phyloP scores from a whole-genome alignment of 306 rosid genomes.

The Acacia confusa region DNA sequence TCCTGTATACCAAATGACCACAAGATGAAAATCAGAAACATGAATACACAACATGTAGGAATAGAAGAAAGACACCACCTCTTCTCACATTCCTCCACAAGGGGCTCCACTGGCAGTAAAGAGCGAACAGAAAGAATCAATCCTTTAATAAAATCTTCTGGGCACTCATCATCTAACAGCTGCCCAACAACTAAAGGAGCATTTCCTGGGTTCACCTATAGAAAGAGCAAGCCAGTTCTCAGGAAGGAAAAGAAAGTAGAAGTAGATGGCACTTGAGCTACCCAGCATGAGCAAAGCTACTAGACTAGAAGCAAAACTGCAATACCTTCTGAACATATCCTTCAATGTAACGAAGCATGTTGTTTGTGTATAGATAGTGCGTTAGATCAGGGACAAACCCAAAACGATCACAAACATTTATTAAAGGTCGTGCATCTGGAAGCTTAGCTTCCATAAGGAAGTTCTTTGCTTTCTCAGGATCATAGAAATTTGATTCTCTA shows the following conservation, averaged over 20 bases:
- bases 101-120: slow-evolving; percentile 98
- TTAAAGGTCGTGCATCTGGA: slow-evolving; percentile 96
- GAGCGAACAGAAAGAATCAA: slow-evolving; percentile 97
- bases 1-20: slow-evolving; percentile 53
- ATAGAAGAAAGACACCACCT: slow-evolving; percentile 54
- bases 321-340: slow-evolving; percentile 98
- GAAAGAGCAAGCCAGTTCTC: slow-evolving; percentile 11
- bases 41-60: slow-evolving; percentile 5
- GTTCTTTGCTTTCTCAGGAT: slow-evolving; percentile 94
- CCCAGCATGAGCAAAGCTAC: not conserved
- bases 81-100: slow-evolving; percentile 97
- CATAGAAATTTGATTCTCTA: slow-evolving; percentile 96
- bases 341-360: slow-evolving; percentile 99
- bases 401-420: slow-evolving; percentile 97
- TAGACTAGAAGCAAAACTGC: slow-evolving; percentile 8
- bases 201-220: slow-evolving; percentile 95
- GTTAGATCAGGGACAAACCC: slow-evolving; percentile 99
- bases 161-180: slow-evolving; percentile 97
- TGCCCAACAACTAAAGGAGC: slow-evolving; percentile 99
- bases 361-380: slow-evolving; percentile 88
- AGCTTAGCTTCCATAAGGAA: slow-evolving; percentile 97
- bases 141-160: slow-evolving; percentile 98
- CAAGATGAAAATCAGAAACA: slow-evolving; percentile 25
- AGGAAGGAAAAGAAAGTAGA: not conserved
- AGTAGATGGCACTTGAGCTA: not conserved